A percentile compares a stretch with the other conserved stretches of the same genome.
Conservation (phyloP, 805 yeast genomes). For the Yamadazyma laniorum region DNA sequence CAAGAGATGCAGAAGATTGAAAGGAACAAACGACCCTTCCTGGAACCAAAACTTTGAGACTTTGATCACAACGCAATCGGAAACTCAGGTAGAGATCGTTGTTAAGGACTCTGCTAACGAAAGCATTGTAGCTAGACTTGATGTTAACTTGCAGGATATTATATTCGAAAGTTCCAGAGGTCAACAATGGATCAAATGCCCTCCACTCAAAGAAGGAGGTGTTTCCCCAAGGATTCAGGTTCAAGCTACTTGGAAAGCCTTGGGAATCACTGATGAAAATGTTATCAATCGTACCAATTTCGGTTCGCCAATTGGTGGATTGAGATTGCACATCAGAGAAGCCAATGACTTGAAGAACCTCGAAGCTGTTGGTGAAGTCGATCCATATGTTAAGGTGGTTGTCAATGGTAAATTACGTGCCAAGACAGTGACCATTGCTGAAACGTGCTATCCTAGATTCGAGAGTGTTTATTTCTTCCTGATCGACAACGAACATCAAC, state of each 20-base stretch:
- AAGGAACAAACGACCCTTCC: conserved; percentile 68
- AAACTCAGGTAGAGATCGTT: conserved; percentile 52
- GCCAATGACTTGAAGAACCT: conserved; percentile 53
- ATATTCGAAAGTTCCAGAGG: conserved; percentile 49
- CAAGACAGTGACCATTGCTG: conserved; percentile 53
- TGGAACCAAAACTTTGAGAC: conserved; percentile 66
- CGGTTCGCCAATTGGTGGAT: conserved; percentile 64
- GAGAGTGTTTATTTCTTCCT: conserved; percentile 62
- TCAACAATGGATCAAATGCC: conserved; percentile 47
- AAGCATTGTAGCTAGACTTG: conserved; percentile 51
- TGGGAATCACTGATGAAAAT: conserved; percentile 50
- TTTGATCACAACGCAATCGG: conserved; percentile 59
- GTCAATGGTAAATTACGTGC: conserved; percentile 58
- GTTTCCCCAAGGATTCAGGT: conserved; percentile 43
- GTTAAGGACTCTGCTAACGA: conserved; percentile 62
- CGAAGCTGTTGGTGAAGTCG: conserved; percentile 69
- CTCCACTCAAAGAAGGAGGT: conserved; percentile 46
- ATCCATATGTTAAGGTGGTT: conserved; percentile 66
- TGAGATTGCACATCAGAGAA: conserved; percentile 56
- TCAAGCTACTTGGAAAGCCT: conserved; percentile 68
- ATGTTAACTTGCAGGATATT: conserved; percentile 53
- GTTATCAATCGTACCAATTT: conserved; percentile 43
- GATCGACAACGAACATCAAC: conserved; percentile 58
- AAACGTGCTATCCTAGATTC: conserved; percentile 56
- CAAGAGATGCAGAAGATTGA: conserved; percentile 59